Conservation (phyloP, 495 filamentous ascomycete species). For the Neurospora sp. region DNA sequence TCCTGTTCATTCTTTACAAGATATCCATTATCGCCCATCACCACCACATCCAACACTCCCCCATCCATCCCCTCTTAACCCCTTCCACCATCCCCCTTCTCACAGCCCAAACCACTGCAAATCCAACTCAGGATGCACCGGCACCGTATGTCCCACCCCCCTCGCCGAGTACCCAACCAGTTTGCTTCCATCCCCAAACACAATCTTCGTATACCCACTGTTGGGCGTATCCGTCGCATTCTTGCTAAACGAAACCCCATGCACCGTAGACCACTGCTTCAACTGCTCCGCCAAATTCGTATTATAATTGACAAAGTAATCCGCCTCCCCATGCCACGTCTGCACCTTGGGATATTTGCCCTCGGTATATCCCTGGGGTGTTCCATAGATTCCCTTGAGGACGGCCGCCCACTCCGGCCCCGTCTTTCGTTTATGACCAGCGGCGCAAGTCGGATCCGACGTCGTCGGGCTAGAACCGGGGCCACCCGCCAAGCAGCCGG, state of each 20-base stretch:
- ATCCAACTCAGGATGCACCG: slow-evolving; percentile 26
- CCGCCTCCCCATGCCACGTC: slow-evolving; percentile 27
- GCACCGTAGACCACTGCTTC: slow-evolving; percentile 30
- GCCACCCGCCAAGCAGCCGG: slow-evolving; percentile 29
- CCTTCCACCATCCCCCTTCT: too few species aligned
- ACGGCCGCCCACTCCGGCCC: slow-evolving; percentile 22
- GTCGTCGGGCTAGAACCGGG: slow-evolving; percentile 23
- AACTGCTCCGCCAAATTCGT: slow-evolving; percentile 35
- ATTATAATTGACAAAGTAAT: slow-evolving; percentile 23
- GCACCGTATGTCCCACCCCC: slow-evolving; percentile 41
- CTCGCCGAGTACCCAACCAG: slow-evolving; percentile 31
- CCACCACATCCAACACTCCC: neutral
- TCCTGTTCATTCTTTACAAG: neutral
- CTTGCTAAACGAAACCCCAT: slow-evolving; percentile 19
- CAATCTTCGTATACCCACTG: slow-evolving; percentile 29
- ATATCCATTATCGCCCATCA: neutral
- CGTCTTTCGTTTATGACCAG: slow-evolving; percentile 22
- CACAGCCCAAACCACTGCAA: slow-evolving; percentile 32
- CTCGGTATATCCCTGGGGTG: slow-evolving; percentile 16
- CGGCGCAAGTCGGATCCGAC: slow-evolving; percentile 32
- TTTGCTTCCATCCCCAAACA: slow-evolving; percentile 33
- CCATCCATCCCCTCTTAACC: neutral
- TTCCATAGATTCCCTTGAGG: slow-evolving; percentile 17
- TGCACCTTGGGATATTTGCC: slow-evolving; percentile 29
- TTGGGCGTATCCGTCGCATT: slow-evolving; percentile 25